phyloP scores from a whole-genome alignment of 2,329 filamentous ascomycete species.

The Davidsoniella virescens region DNA sequence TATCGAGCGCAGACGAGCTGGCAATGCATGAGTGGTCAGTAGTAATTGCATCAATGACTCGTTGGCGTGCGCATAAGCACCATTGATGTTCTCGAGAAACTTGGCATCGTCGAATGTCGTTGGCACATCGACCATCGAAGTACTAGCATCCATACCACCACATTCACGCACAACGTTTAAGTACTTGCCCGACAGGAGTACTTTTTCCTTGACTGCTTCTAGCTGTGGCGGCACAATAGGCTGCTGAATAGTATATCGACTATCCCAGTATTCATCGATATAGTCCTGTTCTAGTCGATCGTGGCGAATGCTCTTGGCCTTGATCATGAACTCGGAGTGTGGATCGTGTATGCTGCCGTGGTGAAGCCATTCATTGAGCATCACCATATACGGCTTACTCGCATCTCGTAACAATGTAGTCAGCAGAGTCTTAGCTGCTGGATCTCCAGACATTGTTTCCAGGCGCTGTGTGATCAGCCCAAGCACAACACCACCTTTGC shows the following conservation, averaged over 20 bases:
- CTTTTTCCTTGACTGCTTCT: slow-evolving; percentile 80
- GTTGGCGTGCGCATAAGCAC: slow-evolving; percentile 88
- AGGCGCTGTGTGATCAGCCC: slow-evolving; percentile 71
- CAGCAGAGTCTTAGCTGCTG: slow-evolving; percentile 65
- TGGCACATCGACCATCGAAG: slow-evolving; percentile 75
- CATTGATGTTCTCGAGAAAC: slow-evolving; percentile 92
- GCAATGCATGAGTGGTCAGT: slow-evolving; percentile 80
- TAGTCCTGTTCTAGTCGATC: slow-evolving; percentile 91
- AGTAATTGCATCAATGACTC: slow-evolving; percentile 81
- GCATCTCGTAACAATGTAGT: slow-evolving; percentile 73
- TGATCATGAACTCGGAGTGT: slow-evolving; percentile 84
- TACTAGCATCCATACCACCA: slow-evolving; percentile 85
- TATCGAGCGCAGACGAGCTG: slow-evolving; percentile 69
- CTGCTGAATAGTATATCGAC: slow-evolving; percentile 86
- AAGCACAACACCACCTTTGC: slow-evolving; percentile 92
- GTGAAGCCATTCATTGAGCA: slow-evolving; percentile 98
- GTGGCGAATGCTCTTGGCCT: slow-evolving; percentile 85
- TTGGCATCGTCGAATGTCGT: slow-evolving; percentile 79
- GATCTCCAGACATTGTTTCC: slow-evolving; percentile 84
- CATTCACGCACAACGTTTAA: slow-evolving; percentile 96
- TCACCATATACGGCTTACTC: slow-evolving; percentile 87
- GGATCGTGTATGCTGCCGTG: slow-evolving; percentile 90
- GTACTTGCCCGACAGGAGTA: slow-evolving; percentile 89
- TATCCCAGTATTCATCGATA: slow-evolving; percentile 98
- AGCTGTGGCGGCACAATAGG: slow-evolving; percentile 85